These are phyloP conservation scores for Talaromyces albobiverticillius DNA, from an alignment of 2,329 filamentous ascomycete genomes.

Conservation along the genomic window DNA sequence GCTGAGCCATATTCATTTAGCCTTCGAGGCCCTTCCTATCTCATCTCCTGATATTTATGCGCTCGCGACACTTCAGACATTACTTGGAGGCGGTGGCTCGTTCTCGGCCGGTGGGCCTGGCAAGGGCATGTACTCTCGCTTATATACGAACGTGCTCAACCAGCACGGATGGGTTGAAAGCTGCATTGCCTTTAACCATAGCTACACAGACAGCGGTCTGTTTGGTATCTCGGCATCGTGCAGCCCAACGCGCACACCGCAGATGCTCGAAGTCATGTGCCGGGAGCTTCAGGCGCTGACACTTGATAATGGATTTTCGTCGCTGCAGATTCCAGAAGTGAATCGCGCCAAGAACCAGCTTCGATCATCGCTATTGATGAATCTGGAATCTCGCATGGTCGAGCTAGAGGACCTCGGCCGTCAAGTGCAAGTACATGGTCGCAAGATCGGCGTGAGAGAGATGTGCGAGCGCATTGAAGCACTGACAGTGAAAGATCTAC, in stretches of 20 bases:
- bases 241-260: slow-evolving; percentile 69
- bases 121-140: slow-evolving; percentile 97
- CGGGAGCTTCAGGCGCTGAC: slow-evolving; percentile 79
- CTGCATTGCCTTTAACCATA: slow-evolving; percentile 95
- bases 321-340: slow-evolving; percentile 74
- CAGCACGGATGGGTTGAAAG: slow-evolving; percentile 97
- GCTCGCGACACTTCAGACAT: slow-evolving; percentile 88
- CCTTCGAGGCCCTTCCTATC: slow-evolving; percentile 92
- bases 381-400: slow-evolving; percentile 94
- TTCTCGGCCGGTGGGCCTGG: slow-evolving; percentile 96
- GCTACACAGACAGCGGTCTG: slow-evolving; percentile 90
- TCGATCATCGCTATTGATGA: slow-evolving; percentile 87
- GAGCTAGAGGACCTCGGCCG: slow-evolving; percentile 93
- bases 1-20: slow-evolving; percentile 90
- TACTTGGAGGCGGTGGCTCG: slow-evolving; percentile 91
- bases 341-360: slow-evolving; percentile 96
- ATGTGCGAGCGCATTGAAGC: slow-evolving; percentile 87
- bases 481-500: slow-evolving; percentile 75
- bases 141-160: slow-evolving; percentile 97
- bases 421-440: slow-evolving; percentile 94
- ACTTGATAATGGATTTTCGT: slow-evolving; percentile 68
- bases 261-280: slow-evolving; percentile 95
- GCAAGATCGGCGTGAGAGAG: slow-evolving; percentile 84
- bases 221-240: slow-evolving; percentile 92
- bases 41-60: slow-evolving; percentile 92